phyloP scores from a whole-genome alignment of 257 asterid genomes.

The Nicotiana paniculata region DNA sequence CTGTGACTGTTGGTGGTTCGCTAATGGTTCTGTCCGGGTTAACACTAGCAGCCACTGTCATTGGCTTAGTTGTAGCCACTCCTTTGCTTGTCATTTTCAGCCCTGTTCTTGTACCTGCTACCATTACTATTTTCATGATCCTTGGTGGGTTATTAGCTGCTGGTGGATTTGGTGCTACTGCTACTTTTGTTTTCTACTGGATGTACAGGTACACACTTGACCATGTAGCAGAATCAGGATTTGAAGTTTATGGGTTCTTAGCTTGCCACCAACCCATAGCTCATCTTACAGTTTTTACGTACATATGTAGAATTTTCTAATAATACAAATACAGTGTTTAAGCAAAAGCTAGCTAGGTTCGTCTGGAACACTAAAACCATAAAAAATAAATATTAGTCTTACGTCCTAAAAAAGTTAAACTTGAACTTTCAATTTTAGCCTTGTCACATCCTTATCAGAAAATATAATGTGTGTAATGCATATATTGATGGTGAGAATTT shows the following conservation, averaged over 20 bases:
- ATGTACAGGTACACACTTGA: slow-evolving; percentile 40
- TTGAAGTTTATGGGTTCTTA: no score
- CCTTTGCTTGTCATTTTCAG: slow-evolving; percentile 80
- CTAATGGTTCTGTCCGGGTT: slow-evolving; percentile 78
- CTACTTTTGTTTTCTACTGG: slow-evolving; percentile 86
- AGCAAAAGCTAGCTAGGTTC: no score
- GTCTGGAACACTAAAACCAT: no score
- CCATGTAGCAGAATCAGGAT: no score
- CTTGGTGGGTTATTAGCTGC: slow-evolving; percentile 57
- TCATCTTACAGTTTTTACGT: no score
- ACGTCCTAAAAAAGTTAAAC: no score
- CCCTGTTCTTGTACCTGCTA: slow-evolving; percentile 84
- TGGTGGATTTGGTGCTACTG: slow-evolving; percentile 67
- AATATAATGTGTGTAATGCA: neutral
- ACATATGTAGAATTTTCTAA: no score
- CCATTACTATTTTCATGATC: slow-evolving; percentile 47
- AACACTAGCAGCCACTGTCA: slow-evolving; percentile 65
- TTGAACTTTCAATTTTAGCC: neutral
- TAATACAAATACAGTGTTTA: no score
- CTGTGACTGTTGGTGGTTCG: slow-evolving; percentile 78
- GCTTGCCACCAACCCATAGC: no score
- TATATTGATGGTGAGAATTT: no score
- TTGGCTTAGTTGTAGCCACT: slow-evolving; percentile 69
- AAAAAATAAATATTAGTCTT: no score
- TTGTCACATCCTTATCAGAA: no score